phyloP scores from a whole-genome alignment of 2,329 filamentous ascomycete genomes.

The Apiospora sp. region DNA sequence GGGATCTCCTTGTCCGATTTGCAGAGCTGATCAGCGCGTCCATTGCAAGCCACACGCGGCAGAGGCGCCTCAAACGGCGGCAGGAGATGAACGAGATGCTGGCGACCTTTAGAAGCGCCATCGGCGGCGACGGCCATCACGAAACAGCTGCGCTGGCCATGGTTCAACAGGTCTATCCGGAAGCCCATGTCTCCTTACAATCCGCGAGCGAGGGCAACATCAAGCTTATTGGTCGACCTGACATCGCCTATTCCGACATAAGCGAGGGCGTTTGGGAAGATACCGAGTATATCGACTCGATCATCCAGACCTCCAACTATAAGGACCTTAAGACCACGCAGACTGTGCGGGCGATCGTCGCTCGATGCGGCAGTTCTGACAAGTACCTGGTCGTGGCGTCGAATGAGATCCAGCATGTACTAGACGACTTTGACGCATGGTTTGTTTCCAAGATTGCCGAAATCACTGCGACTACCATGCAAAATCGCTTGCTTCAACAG shows the following conservation, averaged over 20 bases:
- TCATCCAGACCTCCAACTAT: conserved; percentile 23
- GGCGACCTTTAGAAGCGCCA: background rate
- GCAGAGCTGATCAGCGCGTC: conserved; percentile 23
- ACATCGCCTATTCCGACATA: conserved; percentile 17
- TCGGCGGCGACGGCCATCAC: background rate
- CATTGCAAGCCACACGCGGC: conserved; percentile 23
- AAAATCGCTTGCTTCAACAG: conserved; percentile 48
- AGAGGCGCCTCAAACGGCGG: conserved; percentile 23
- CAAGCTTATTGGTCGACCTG: conserved; percentile 6
- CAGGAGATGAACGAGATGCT: conserved; percentile 23
- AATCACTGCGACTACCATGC: conserved; percentile 48
- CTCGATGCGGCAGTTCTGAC: conserved; percentile 23
- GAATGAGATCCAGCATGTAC: conserved; percentile 51
- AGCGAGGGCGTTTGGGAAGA: conserved; percentile 27
- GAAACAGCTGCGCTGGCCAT: conserved; percentile 19
- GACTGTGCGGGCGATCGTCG: conserved; percentile 23
- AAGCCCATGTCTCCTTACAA: conserved; percentile 19
- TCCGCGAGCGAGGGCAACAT: conserved; percentile 8
- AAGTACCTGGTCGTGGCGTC: conserved; percentile 36
- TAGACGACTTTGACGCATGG: conserved; percentile 56
- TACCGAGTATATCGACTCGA: conserved; percentile 19
- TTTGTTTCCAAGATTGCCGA: conserved; percentile 51
- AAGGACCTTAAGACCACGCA: conserved; percentile 4
- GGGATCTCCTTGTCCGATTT: conserved; percentile 24
- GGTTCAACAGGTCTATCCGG: conserved; percentile 13